A percentile compares a stretch with the other conserved stretches of the same genome.
These are phyloP conservation scores for Trichoderma asperelloides DNA, from an alignment of 495 filamentous ascomycete species.

Conservation along the genomic window DNA sequence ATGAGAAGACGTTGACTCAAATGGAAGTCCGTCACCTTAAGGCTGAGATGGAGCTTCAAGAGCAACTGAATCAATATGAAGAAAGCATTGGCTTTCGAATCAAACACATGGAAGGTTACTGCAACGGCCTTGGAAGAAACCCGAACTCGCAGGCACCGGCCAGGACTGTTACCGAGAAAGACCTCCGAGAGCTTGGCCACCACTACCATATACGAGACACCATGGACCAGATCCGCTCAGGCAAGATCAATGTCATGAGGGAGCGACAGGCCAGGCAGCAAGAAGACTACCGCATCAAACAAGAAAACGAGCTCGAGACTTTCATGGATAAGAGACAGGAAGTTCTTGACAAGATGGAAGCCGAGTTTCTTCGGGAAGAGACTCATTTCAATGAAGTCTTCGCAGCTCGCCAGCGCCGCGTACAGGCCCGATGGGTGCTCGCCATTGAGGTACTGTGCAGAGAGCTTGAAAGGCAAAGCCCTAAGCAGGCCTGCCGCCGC, in stretches of 20 bases:
- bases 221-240: slow-evolving; percentile 61
- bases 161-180: slow-evolving; percentile 47
- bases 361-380: slow-evolving; percentile 47
- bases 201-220: slow-evolving; percentile 60
- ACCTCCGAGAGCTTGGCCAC: slow-evolving; percentile 56
- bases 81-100: slow-evolving; percentile 58
- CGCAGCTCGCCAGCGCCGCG: slow-evolving; percentile 36
- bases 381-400: slow-evolving; percentile 38
- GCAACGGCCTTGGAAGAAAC: slow-evolving; percentile 46
- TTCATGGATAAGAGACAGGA: slow-evolving; percentile 43
- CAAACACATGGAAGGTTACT: slow-evolving; percentile 73
- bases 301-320: slow-evolving; percentile 52
- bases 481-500: slow-evolving; percentile 40
- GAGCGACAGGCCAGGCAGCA: slow-evolving; percentile 65
- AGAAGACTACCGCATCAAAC: slow-evolving; percentile 55
- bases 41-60: slow-evolving; percentile 56
- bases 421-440: slow-evolving; percentile 53
- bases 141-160: slow-evolving; percentile 23
- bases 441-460: slow-evolving; percentile 53
- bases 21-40: slow-evolving; percentile 67
- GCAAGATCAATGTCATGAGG: slow-evolving; percentile 70
- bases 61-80: slow-evolving; percentile 40
- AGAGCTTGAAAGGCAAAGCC: slow-evolving; percentile 42
- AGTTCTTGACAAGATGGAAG: slow-evolving; percentile 48
- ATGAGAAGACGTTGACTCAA: slow-evolving; percentile 43